These are phyloP conservation scores for Microcyclospora pomicola DNA, from an alignment of 2,329 filamentous ascomycete species.

Conservation along the genomic window DNA sequence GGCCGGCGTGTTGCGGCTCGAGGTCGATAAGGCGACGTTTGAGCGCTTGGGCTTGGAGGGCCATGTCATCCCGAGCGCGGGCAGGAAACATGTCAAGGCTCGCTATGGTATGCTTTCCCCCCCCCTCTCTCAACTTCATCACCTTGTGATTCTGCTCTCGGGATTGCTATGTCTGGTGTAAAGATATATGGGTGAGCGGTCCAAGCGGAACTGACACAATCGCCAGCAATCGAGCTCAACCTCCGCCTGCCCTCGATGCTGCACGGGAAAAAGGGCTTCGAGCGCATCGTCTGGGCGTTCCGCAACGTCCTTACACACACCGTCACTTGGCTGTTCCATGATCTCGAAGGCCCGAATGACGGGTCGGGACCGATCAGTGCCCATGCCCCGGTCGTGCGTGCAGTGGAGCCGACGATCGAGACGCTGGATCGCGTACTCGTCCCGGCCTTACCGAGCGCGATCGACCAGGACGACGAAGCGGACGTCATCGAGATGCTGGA, in stretches of 20 bases:
- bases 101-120: conserved; percentile 49
- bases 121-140: neutral
- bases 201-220: neutral
- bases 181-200: neutral
- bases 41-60: conserved; percentile 72
- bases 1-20: conserved; percentile 61
- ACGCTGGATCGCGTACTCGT: conserved; percentile 15
- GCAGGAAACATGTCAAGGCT: conserved; percentile 50
- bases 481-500: conserved; percentile 48
- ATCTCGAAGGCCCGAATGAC: conserved; percentile 28
- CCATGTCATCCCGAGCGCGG: conserved; percentile 44
- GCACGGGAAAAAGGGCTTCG: conserved; percentile 70
- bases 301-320: conserved; percentile 58
- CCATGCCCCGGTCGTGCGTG: conserved; percentile 21
- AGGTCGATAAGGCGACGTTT: conserved; percentile 68
- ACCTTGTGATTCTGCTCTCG: neutral
- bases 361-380: conserved; percentile 9
- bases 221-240: conserved; percentile 59
- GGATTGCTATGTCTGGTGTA: neutral
- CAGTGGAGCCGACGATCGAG: conserved; percentile 14
- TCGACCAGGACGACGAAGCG: conserved; percentile 42
- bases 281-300: conserved; percentile 63
- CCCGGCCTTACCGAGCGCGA: conserved; percentile 17
- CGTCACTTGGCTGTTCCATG: conserved; percentile 65
- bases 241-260: conserved; percentile 63